These are phyloP conservation scores for baker's yeast (Saccharomyces cerevisiae) DNA, from an alignment of 805 yeast genomes.

Conservation along the genomic window DNA sequence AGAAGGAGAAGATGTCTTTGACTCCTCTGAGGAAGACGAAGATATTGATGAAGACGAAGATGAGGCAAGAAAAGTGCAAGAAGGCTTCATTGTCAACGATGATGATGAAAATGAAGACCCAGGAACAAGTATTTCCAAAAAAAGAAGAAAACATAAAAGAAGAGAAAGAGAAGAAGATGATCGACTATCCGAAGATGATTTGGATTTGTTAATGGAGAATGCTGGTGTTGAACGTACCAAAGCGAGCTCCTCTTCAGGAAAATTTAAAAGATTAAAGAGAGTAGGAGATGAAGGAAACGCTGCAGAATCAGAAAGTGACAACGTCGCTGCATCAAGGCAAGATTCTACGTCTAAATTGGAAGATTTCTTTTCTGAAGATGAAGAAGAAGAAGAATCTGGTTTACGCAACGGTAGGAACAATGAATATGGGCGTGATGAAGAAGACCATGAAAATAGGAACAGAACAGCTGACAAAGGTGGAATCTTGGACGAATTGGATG, in stretches of 20 bases:
- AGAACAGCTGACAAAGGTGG: conserved; percentile 29
- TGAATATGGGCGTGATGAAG: conserved; percentile 17
- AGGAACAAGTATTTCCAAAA: conserved; percentile 19
- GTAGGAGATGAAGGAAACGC: conserved; percentile 42
- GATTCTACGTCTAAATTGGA: conserved; percentile 26
- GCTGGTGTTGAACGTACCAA: conserved; percentile 58
- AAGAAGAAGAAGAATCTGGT: conserved; percentile 14
- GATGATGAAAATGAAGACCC: conserved; percentile 52
- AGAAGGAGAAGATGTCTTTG: conserved; percentile 45
- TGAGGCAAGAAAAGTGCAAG: conserved; percentile 72
- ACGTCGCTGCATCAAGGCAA: conserved; percentile 8
- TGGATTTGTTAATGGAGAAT: conserved; percentile 84
- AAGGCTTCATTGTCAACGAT: conserved; percentile 91
- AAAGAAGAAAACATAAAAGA: conserved; percentile 35
- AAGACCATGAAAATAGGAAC: conserved; percentile 14
- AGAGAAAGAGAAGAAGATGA: conserved; percentile 45
- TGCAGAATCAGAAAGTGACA: conserved; percentile 14
- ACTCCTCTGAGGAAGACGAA: conserved; percentile 85
- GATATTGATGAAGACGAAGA: conserved; percentile 84
- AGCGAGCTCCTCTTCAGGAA: conserved; percentile 32
- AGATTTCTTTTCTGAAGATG: conserved; percentile 37
- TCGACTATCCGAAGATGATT: conserved; percentile 88
- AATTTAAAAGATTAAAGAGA: conserved; percentile 74
- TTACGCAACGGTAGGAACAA: conserved; percentile 14
- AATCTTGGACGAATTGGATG: conserved; percentile 79